phyloP scores from a whole-genome alignment of 1,139 yeast genomes.

The Saccharomyces hybrid region DNA sequence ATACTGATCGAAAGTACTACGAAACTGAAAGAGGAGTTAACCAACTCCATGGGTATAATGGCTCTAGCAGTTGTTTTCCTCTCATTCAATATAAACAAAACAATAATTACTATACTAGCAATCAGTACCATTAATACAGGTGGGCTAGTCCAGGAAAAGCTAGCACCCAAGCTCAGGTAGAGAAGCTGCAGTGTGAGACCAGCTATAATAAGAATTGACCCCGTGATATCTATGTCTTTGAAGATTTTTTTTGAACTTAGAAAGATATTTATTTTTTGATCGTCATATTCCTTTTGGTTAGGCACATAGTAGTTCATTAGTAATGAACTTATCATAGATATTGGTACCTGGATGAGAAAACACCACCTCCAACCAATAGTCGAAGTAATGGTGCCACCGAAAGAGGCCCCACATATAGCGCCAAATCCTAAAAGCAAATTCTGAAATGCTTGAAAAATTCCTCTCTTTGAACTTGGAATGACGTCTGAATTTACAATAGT shows the following conservation, averaged over 20 bases:
- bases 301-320: slow-evolving; percentile 35
- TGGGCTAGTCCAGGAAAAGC: slow-evolving; percentile 8
- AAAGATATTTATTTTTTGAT: slow-evolving; percentile 18
- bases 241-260: slow-evolving; percentile 36
- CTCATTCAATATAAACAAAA: slow-evolving; percentile 25
- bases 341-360: slow-evolving; percentile 51
- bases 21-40: slow-evolving; percentile 27
- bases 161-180: slow-evolving; percentile 26
- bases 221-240: slow-evolving; percentile 56
- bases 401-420: slow-evolving; percentile 54
- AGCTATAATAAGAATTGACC: slow-evolving; percentile 49
- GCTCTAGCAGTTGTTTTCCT: slow-evolving; percentile 33
- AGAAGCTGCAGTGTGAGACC: slow-evolving; percentile 32
- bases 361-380: slow-evolving; percentile 66
- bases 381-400: slow-evolving; percentile 63
- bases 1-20: slow-evolving; percentile 32
- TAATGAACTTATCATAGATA: slow-evolving; percentile 41
- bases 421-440: slow-evolving; percentile 56
- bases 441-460: slow-evolving; percentile 52
- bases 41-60: slow-evolving; percentile 35
- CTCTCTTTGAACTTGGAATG: slow-evolving; percentile 47
- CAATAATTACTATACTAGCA: slow-evolving; percentile 14
- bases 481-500: slow-evolving; percentile 48
- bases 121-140: slow-evolving; percentile 1
- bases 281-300: slow-evolving; percentile 15